Evolutionary conservation across 2,329 filamentous ascomycete species (phyloP).

Genomic region (Acrocalymma vagum): DNA sequence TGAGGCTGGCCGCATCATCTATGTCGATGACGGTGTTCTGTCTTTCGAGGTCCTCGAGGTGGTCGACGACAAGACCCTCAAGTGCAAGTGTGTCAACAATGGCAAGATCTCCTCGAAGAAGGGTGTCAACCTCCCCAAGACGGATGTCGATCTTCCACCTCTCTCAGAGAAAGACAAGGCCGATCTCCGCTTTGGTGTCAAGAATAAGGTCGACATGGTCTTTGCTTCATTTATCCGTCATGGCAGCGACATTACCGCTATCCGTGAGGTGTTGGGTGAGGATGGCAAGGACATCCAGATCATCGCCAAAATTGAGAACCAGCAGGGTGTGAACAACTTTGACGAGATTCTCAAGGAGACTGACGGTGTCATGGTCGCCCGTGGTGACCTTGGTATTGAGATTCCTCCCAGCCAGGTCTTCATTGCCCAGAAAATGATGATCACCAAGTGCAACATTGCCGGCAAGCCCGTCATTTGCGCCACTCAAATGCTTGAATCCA

Average conservation of each 20-base stretch:
- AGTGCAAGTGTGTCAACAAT: conserved; percentile 91
- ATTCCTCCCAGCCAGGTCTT: conserved; percentile 99
- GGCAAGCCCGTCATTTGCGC: conserved; percentile 99
- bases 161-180: conserved; percentile 98
- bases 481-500: conserved; percentile 99
- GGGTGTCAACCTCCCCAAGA: conserved; percentile 99
- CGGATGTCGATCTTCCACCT: conserved; percentile 95
- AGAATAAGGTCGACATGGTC: conserved; percentile 99
- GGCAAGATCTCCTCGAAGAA: conserved; percentile 99
- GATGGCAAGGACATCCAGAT: conserved; percentile 98
- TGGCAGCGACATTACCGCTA: conserved; percentile 90
- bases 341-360: conserved; percentile 94
- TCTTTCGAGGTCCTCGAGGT: conserved; percentile 93
- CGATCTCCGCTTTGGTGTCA: conserved; percentile 93
- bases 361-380: conserved; percentile 99
- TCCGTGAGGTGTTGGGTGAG: conserved; percentile 88
- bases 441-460: conserved; percentile 99
- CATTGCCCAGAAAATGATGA: conserved; percentile 99
- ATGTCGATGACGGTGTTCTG: conserved; percentile 97
- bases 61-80: conserved; percentile 87
- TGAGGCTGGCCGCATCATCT: conserved; percentile 87
- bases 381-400: conserved; percentile 98
- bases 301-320: conserved; percentile 99
- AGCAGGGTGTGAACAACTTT: conserved; percentile 99
- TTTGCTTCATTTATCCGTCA: conserved; percentile 98